A percentile compares a stretch with the other conserved stretches of the same genome.
Evolutionary conservation across 1,139 yeast species (phyloP).

Genomic region (Kodamaea ohmeri): DNA sequence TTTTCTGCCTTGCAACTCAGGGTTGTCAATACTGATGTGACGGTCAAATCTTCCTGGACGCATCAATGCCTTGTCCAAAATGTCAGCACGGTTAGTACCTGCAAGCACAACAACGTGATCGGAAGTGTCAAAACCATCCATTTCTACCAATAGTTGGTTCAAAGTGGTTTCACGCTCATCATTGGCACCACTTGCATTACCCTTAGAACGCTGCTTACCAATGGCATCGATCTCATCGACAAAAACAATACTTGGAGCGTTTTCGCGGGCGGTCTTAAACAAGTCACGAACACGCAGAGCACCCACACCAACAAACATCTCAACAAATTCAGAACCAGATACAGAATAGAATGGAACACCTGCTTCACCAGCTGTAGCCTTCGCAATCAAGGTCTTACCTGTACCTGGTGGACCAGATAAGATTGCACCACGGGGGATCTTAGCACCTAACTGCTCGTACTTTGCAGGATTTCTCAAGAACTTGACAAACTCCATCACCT

Average conservation of each 20-base stretch:
- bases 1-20: conserved; percentile 90
- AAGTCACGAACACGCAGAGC: conserved; percentile 96
- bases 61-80: conserved; percentile 84
- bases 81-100: conserved; percentile 95
- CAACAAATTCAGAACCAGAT: conserved; percentile 97
- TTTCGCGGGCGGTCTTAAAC: conserved; percentile 86
- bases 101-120: conserved; percentile 97
- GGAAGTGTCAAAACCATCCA: conserved; percentile 90
- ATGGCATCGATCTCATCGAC: conserved; percentile 98
- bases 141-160: conserved; percentile 91
- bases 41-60: conserved; percentile 98
- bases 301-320: conserved; percentile 99
- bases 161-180: conserved; percentile 97
- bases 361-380: conserved; percentile 98
- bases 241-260: conserved; percentile 90
- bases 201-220: conserved; percentile 89
- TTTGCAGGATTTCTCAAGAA: conserved; percentile 86
- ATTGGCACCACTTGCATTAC: conserved; percentile 69
- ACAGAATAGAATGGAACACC: conserved; percentile 95
- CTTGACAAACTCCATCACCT: conserved; percentile 95
- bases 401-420: conserved; percentile 99
- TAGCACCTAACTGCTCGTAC: conserved; percentile 90
- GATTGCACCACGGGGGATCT: conserved; percentile 97
- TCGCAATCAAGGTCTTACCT: conserved; percentile 95
- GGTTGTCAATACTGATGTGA: conserved; percentile 86